Conservation (phyloP, 345 rosid species). For the Balakata baccata region DNA sequence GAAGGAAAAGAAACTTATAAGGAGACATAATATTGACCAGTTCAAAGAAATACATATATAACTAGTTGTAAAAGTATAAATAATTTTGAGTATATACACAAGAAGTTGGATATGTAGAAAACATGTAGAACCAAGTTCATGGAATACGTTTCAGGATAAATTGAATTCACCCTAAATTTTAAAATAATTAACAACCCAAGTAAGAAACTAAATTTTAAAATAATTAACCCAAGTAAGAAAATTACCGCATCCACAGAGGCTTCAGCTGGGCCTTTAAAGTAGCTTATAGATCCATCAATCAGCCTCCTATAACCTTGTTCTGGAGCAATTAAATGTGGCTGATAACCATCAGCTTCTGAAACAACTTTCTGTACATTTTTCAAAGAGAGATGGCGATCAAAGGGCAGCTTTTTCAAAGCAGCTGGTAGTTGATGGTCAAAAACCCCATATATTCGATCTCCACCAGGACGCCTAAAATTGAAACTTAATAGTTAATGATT, state of each 20-base stretch:
- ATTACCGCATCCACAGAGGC: conserved; percentile 98
- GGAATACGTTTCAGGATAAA: neutral
- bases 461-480: conserved; percentile 83
- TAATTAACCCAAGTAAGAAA: conserved; percentile 22
- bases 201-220: conserved; percentile 22
- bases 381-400: conserved; percentile 87
- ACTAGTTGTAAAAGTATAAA: neutral
- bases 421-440: conserved; percentile 97
- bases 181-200: conserved; percentile 10
- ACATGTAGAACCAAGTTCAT: neutral
- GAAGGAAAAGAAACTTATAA: neutral
- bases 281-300: conserved; percentile 91
- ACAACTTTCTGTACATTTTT: conserved; percentile 97
- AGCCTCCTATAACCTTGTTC: conserved; percentile 99
- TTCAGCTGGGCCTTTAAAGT: conserved; percentile 98
- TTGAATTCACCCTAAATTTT: conserved; percentile 9
- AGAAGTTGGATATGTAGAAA: neutral
- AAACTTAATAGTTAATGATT: neutral
- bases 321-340: conserved; percentile 99
- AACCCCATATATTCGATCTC: conserved; percentile 93
- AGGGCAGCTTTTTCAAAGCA: conserved; percentile 96
- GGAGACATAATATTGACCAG: neutral
- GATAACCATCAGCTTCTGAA: conserved; percentile 99
- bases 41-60: neutral
- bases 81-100: neutral